These are phyloP conservation scores for Candida buenavistaensis DNA, from an alignment of 1,139 yeast genomes.

Conservation along the genomic window DNA sequence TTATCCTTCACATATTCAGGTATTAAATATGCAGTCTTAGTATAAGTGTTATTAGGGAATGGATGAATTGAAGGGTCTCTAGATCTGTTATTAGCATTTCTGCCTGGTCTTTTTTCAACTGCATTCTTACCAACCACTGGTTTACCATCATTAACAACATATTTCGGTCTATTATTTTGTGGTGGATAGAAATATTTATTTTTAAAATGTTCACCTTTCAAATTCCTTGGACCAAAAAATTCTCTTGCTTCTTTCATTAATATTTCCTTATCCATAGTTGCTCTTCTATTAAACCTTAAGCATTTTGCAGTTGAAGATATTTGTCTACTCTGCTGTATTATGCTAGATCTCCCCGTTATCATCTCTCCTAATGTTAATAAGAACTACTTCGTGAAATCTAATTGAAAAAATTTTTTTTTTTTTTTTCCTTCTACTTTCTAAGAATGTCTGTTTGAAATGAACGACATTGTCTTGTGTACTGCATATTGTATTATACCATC, in stretches of 20 bases:
- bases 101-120: conserved; percentile 13
- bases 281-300: conserved; percentile 9
- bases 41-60: conserved; percentile 72
- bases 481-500: no score
- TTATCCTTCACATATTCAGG: conserved; percentile 57
- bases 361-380: no score
- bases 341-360: conserved; percentile 3
- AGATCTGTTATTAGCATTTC: conserved; percentile 15
- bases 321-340: conserved; percentile 4
- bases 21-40: conserved; percentile 65
- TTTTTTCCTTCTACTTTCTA: no score
- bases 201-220: conserved; percentile 76
- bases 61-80: conserved; percentile 57
- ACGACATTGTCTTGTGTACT: no score
- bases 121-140: conserved; percentile 29
- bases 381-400: no score
- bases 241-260: conserved; percentile 14
- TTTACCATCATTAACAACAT: conserved; percentile 61
- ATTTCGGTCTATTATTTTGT: conserved; percentile 71
- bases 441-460: no score
- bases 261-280: conserved; percentile 9
- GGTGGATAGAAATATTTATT: conserved; percentile 79
- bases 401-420: conserved; percentile 1
- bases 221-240: conserved; percentile 81
- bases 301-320: conserved; percentile 7